Conservation (phyloP, 176 grass and related monocot genomes). For the Bromus sterilis region DNA sequence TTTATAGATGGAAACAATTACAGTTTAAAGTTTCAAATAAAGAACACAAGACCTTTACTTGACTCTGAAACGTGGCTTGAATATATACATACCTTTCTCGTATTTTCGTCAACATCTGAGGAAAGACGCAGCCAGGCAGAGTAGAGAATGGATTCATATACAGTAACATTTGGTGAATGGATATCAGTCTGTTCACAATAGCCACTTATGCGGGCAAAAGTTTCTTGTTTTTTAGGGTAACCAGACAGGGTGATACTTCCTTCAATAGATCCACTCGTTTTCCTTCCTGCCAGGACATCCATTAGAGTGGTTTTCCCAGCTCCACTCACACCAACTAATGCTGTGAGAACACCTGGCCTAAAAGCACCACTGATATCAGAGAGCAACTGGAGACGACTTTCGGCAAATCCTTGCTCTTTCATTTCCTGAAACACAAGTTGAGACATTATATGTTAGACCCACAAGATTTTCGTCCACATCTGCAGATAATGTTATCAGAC, state of each 20-base stretch:
- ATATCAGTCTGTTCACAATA: slow-evolving; percentile 93
- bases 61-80: not conserved
- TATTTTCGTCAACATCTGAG: slow-evolving; percentile 40
- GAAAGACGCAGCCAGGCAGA: slow-evolving; percentile 86
- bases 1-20: not conserved
- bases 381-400: slow-evolving; percentile 62
- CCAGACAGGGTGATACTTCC: slow-evolving; percentile 70
- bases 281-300: slow-evolving; percentile 93
- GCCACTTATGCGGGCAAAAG: slow-evolving; percentile 78
- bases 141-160: slow-evolving; percentile 73
- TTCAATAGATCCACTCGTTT: slow-evolving; percentile 74
- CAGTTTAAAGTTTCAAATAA: not conserved
- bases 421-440: slow-evolving; percentile 62
- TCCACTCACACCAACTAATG: slow-evolving; percentile 88
- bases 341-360: slow-evolving; percentile 74
- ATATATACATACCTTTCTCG: slow-evolving; percentile 41
- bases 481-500: not conserved
- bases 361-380: slow-evolving; percentile 86
- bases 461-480: not conserved
- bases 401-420: slow-evolving; percentile 70
- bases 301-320: slow-evolving; percentile 94
- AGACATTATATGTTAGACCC: not conserved
- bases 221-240: slow-evolving; percentile 81
- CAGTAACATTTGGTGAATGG: slow-evolving; percentile 79
- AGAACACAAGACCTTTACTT: not conserved